Percentiles rank a stretch among this genome's conserved stretches.
Evolutionary conservation across 495 filamentous ascomycete genomes (phyloP).

Genomic region (Neurospora sp.): DNA sequence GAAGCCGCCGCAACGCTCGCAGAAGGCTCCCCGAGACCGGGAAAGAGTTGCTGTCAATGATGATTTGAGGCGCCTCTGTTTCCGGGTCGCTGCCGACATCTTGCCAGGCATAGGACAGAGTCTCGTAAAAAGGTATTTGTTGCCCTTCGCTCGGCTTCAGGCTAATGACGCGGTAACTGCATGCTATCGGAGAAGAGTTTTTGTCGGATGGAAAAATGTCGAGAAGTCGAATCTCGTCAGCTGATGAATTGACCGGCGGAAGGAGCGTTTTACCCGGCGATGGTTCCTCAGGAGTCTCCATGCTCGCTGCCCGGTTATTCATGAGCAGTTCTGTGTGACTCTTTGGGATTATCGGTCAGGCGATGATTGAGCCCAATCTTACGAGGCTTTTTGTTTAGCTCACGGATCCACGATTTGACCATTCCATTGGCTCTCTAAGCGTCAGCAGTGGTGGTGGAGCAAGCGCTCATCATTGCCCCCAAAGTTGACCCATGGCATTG

Average conservation of each 20-base stretch:
- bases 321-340: not conserved
- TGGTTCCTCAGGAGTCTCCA: not conserved
- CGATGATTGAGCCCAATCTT: not conserved
- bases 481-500: not conserved
- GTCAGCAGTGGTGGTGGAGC: not conserved
- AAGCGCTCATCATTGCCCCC: not conserved
- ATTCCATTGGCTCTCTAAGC: not conserved
- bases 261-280: not conserved
- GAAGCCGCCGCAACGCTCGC: not conserved
- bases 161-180: not conserved
- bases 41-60: not conserved
- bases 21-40: not conserved
- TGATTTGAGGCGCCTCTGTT: not conserved
- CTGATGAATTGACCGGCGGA: not conserved
- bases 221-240: not conserved
- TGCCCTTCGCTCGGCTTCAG: not conserved
- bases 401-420: not conserved
- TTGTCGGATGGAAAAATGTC: not conserved
- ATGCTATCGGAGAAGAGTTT: not conserved
- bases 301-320: not conserved
- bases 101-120: not conserved
- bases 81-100: not conserved
- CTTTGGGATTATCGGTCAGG: not conserved
- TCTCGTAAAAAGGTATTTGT: not conserved
- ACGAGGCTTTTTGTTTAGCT: not conserved